Conservation (phyloP, 352 stramenopile species). For the Hyaloperonospora arabidopsidis region DNA sequence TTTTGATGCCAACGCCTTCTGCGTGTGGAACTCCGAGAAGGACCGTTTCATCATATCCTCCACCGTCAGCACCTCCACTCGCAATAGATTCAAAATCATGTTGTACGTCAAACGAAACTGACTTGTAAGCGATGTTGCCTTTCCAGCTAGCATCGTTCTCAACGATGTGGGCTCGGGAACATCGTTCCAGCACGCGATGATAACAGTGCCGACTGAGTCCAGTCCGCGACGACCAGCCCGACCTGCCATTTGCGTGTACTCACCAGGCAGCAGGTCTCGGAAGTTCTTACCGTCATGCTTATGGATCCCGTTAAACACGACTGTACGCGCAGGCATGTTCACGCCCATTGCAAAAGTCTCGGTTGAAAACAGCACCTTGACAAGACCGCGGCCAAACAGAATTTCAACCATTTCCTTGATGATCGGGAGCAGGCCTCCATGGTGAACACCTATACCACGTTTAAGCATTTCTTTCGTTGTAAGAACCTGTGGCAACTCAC, state of each 20-base stretch:
- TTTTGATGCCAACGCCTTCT: conserved; percentile 76
- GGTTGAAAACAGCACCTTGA: conserved; percentile 98
- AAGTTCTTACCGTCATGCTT: conserved; percentile 97
- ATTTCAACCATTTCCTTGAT: conserved; percentile 99
- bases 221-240: conserved; percentile 94
- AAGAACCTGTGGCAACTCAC: conserved; percentile 96
- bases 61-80: conserved; percentile 83
- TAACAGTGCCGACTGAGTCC: conserved; percentile 94
- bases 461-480: conserved; percentile 95
- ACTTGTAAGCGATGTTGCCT: conserved; percentile 90
- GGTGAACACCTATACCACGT: conserved; percentile 94
- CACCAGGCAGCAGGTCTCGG: conserved; percentile 79
- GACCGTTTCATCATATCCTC: conserved; percentile 97
- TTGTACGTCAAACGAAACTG: conserved; percentile 99
- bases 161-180: conserved; percentile 93
- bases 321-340: conserved; percentile 97
- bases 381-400: conserved; percentile 92
- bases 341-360: conserved; percentile 99
- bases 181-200: conserved; percentile 96
- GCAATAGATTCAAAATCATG: conserved; percentile 96
- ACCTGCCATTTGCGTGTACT: conserved; percentile 97
- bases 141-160: conserved; percentile 93
- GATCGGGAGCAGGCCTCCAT: conserved; percentile 95
- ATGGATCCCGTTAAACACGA: conserved; percentile 95
- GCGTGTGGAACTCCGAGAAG: conserved; percentile 94